phyloP scores from a whole-genome alignment of 73 alveolate genomes.

The Paramecium octaurelia region DNA sequence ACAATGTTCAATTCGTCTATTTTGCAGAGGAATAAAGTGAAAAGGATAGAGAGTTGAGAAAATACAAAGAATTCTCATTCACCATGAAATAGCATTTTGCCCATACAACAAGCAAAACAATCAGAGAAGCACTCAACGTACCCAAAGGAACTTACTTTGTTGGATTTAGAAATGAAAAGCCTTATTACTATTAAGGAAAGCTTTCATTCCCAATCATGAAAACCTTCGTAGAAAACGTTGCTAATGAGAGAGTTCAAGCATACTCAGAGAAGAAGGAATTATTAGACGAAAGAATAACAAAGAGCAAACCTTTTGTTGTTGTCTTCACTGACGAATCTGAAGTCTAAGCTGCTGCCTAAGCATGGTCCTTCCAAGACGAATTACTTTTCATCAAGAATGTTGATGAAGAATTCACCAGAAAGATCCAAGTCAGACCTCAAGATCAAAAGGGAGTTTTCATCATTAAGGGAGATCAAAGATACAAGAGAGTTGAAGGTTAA shows the following conservation, averaged over 20 bases:
- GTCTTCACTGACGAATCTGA: neutral
- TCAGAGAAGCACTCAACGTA: conserved; percentile 2
- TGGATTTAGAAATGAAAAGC: neutral
- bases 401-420: neutral
- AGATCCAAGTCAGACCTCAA: neutral
- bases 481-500: neutral
- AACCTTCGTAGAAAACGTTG: conserved; percentile 9
- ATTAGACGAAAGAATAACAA: neutral
- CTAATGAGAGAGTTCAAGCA: neutral
- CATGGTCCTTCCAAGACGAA: neutral
- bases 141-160: conserved; percentile 11
- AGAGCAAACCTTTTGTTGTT: conserved; percentile 7
- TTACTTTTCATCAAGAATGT: neutral
- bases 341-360: neutral
- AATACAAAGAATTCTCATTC: conserved; percentile 38
- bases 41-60: conserved; percentile 54
- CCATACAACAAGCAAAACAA: neutral
- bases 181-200: conserved; percentile 1
- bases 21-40: conserved; percentile 61
- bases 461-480: conserved; percentile 32
- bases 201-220: conserved; percentile 1
- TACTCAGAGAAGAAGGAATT: neutral
- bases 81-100: conserved; percentile 49
- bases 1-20: conserved; percentile 58
- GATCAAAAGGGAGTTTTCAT: neutral